Percentiles rank a stretch among this genome's conserved stretches.
These are phyloP conservation scores for Phyllosticta citrichinensis DNA, from an alignment of 2,329 filamentous ascomycete genomes.

Conservation along the genomic window DNA sequence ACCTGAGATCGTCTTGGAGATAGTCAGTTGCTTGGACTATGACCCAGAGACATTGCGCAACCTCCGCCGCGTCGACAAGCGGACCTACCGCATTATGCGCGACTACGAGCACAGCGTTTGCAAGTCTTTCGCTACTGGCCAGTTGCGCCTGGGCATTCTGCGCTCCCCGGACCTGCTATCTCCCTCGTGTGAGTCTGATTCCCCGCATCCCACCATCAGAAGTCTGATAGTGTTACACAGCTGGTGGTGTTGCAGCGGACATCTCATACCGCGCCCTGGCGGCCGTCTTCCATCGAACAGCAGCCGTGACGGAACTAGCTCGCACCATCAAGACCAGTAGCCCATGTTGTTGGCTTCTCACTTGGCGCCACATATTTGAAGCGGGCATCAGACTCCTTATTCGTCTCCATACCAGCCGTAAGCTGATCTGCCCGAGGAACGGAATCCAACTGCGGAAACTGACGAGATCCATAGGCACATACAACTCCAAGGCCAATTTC, in stretches of 20 bases:
- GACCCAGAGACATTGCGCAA: slow-evolving; percentile 1
- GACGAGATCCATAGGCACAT: not conserved
- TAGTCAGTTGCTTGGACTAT: not conserved
- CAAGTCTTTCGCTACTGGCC: not conserved
- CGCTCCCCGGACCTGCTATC: slow-evolving; percentile 3
- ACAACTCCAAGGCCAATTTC: slow-evolving; percentile 3
- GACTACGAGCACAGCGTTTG: slow-evolving; percentile 5
- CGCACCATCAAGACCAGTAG: not conserved
- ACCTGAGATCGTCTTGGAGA: slow-evolving; percentile 2
- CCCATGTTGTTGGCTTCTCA: not conserved
- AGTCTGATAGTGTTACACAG: not conserved
- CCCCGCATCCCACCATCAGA: not conserved
- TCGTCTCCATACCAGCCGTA: not conserved
- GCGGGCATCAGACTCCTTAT: slow-evolving; percentile 1
- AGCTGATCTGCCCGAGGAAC: not conserved
- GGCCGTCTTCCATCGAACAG: not conserved
- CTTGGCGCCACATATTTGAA: slow-evolving; percentile 1
- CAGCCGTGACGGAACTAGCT: not conserved
- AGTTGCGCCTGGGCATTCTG: not conserved
- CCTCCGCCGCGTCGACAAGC: slow-evolving; percentile 2
- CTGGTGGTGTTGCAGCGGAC: not conserved
- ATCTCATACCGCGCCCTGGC: slow-evolving; percentile 5
- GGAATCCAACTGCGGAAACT: not conserved
- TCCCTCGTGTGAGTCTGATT: not conserved
- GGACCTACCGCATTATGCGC: not conserved